Conservation (phyloP, 2,329 filamentous ascomycete genomes). For the Beauveria caledonica region DNA sequence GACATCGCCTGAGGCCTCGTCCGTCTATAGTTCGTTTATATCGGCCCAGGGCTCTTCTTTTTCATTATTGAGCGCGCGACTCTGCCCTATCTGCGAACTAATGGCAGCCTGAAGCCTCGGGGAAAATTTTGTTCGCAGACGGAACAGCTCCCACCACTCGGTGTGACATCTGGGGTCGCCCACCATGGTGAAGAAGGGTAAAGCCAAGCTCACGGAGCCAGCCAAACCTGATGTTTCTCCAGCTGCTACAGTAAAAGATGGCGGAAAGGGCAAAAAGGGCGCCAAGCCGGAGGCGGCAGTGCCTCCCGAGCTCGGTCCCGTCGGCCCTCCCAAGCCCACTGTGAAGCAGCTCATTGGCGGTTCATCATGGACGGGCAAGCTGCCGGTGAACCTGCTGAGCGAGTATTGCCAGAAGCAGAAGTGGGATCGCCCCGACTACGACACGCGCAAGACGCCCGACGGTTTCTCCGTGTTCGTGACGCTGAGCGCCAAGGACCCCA, state of each 20-base stretch:
- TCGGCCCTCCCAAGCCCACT: slow-evolving; percentile 50
- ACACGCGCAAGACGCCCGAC: slow-evolving; percentile 64
- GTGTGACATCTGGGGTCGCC: neutral
- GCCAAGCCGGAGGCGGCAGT: slow-evolving; percentile 28
- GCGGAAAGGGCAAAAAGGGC: slow-evolving; percentile 48
- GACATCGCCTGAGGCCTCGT: neutral
- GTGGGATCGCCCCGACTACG: slow-evolving; percentile 92
- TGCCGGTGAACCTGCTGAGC: slow-evolving; percentile 85
- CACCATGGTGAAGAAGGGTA: slow-evolving; percentile 45
- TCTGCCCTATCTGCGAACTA: neutral
- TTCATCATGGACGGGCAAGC: slow-evolving; percentile 92
- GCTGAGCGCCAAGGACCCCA: slow-evolving; percentile 64
- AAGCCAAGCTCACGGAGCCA: slow-evolving; percentile 38
- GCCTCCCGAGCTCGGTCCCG: slow-evolving; percentile 24
- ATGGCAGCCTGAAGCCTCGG: neutral
- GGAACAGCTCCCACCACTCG: neutral
- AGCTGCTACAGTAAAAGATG: slow-evolving; percentile 34
- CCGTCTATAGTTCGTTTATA: neutral
- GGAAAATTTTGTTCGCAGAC: slow-evolving; percentile 2
- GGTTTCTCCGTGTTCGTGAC: slow-evolving; percentile 77
- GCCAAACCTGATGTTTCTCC: slow-evolving; percentile 23
- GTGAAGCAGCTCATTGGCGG: slow-evolving; percentile 83
- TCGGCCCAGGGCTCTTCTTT: neutral
- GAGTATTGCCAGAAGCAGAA: slow-evolving; percentile 95
- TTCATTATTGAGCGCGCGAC: neutral